Evolutionary conservation across 176 grass and related monocot genomes (phyloP).

Genomic region (Pontederia crassipes): DNA sequence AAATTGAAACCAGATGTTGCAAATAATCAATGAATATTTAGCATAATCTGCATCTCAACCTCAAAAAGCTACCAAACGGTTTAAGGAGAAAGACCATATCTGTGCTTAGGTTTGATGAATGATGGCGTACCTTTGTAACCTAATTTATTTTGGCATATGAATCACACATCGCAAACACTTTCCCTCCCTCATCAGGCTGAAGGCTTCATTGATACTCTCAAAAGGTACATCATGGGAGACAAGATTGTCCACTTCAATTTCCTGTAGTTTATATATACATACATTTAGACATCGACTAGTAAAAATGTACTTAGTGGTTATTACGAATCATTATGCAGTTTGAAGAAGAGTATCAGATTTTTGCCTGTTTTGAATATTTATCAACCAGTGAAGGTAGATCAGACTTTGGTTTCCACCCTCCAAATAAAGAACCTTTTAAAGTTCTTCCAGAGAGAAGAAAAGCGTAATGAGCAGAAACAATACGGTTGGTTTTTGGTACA

Average conservation of each 20-base stretch:
- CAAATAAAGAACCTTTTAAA: constrained; percentile 93
- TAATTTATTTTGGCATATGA: constrained; percentile 49
- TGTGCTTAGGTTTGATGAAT: not conserved
- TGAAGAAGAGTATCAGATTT: not conserved
- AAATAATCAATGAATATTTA: too few relatives aligned
- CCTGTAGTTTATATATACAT: constrained; percentile 33
- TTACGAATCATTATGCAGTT: not conserved
- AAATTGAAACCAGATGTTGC: too few relatives aligned
- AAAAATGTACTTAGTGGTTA: not conserved
- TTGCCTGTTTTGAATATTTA: constrained; percentile 72
- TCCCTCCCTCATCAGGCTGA: constrained; percentile 72
- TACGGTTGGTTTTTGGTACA: constrained; percentile 75
- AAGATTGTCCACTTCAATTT: constrained; percentile 72
- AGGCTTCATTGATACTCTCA: constrained; percentile 54
- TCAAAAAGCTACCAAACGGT: too few relatives aligned
- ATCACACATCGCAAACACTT: constrained; percentile 87
- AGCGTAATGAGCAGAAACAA: constrained; percentile 71
- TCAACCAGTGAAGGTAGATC: constrained; percentile 71
- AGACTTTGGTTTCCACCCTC: constrained; percentile 96
- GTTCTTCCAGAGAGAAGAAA: constrained; percentile 86
- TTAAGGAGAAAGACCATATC: too few relatives aligned
- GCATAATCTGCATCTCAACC: too few relatives aligned
- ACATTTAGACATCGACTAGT: constrained; percentile 12
- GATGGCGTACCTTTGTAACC: not conserved
- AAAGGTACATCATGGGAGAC: constrained; percentile 88